Conservation (phyloP, 2,329 filamentous ascomycete species). For the Penicillium occitanis region DNA sequence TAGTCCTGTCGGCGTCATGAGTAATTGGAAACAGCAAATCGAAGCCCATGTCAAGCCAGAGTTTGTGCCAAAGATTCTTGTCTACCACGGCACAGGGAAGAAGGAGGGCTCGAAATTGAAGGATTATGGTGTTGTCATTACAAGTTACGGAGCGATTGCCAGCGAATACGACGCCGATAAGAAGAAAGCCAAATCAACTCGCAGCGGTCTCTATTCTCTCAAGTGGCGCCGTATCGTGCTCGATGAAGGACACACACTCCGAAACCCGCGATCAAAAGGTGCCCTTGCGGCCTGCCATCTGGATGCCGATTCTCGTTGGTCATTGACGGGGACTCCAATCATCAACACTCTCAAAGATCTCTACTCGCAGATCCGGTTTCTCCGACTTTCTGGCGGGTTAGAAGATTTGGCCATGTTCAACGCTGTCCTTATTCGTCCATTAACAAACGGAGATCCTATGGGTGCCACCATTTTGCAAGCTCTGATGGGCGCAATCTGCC, state of each 20-base stretch:
- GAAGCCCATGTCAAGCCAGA: conserved; percentile 66
- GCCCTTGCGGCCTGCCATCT: conserved; percentile 68
- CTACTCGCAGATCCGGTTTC: conserved; percentile 75
- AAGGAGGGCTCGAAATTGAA: conserved; percentile 61
- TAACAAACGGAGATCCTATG: conserved; percentile 57
- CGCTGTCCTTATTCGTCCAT: conserved; percentile 65
- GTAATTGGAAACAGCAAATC: conserved; percentile 84
- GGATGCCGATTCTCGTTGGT: conserved; percentile 72
- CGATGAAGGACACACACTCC: conserved; percentile 80
- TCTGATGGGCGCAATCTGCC: conserved; percentile 76
- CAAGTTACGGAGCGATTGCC: conserved; percentile 76
- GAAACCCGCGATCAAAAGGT: conserved; percentile 72
- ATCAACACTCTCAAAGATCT: conserved; percentile 80
- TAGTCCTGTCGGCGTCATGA: conserved; percentile 81
- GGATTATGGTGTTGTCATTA: conserved; percentile 74
- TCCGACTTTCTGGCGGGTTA: conserved; percentile 72
- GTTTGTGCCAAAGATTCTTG: conserved; percentile 64
- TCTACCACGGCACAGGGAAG: conserved; percentile 68
- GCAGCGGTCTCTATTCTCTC: conserved; percentile 58
- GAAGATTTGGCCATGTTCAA: conserved; percentile 74
- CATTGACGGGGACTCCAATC: conserved; percentile 77
- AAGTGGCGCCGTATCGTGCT: conserved; percentile 78
- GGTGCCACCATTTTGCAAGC: conserved; percentile 68
- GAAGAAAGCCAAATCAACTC: conserved; percentile 36
- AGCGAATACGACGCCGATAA: conserved; percentile 59